Conservation (phyloP, 148 eudicot species). For the Nepenthes mirabilis region DNA sequence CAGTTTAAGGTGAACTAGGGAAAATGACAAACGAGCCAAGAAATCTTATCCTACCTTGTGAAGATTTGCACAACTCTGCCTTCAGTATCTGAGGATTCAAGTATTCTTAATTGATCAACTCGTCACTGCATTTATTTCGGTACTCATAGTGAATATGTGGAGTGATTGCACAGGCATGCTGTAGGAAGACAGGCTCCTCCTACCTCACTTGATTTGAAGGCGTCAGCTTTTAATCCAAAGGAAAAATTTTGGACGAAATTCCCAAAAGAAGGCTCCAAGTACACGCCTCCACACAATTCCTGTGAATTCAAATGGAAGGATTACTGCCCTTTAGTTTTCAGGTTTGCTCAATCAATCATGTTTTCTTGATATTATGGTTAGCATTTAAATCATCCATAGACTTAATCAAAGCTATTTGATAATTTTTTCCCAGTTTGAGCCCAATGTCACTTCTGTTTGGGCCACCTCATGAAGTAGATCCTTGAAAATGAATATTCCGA, state of each 20-base stretch:
- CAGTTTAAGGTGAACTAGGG: too few relatives aligned
- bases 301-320: conserved; percentile 95
- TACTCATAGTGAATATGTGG: not conserved
- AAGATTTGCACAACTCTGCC: too few relatives aligned
- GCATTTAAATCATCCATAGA: not conserved
- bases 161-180: conserved; percentile 53
- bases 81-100: too few relatives aligned
- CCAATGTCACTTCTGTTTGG: too few relatives aligned
- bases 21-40: too few relatives aligned
- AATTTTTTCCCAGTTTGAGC: too few relatives aligned
- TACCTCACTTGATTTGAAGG: conserved; percentile 59
- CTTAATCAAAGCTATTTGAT: not conserved
- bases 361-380: not conserved
- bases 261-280: conserved; percentile 88
- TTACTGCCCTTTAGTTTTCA: conserved; percentile 92
- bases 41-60: too few relatives aligned
- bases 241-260: conserved; percentile 94
- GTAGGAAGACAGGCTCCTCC: conserved; percentile 90
- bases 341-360: conserved; percentile 27
- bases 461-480: too few relatives aligned
- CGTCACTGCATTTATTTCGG: too few relatives aligned
- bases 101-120: too few relatives aligned
- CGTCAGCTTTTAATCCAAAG: conserved; percentile 86
- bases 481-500: too few relatives aligned
- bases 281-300: conserved; percentile 84